Base-by-base conservation (phyloP, 1,139 yeast genomes). In the Yamadazyma atlantica region DNA sequence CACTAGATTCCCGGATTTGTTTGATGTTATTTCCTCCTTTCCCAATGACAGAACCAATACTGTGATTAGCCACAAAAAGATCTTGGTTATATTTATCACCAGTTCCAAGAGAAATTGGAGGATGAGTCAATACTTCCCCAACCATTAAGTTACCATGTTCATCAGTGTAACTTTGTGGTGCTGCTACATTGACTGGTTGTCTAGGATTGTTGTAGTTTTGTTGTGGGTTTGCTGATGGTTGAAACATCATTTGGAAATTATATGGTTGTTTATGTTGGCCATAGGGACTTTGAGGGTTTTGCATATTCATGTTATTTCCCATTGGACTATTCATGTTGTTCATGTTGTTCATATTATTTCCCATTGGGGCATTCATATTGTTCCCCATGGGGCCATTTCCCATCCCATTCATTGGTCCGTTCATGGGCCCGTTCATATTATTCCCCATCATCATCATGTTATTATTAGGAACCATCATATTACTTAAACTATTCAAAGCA, bases 41-140 rank as follows among this genome's bases (percentile, higher is more conserved):
- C 6, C 96, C 96, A 47, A 88, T 88, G 15, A 88, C 84, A 27
- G 87, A 79, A 0, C 96, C 96, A 34, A 87, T 90, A 58, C 73
- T 82, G 33, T 77, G 75, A 53, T 85, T 84, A 27, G 95, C 90
- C 32, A 88, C 88, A 49, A 66, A 82, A 3, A 87, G 67, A 44
- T 85, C 90, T 58, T 85, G 89, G 42, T 75, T 74, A 45, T 70
- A 67, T 49, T 75, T 76, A 42, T 79, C 82, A 12, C 64, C 60
- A 16, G 57, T 50, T 8, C 69, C 70, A 2, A 59, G 53, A 35
- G 58, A 70, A 5, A 62, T 63, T 6, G 76, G 74, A 23, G 66
- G 63, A 32, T 60, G 57, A 3, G 72, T 66, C 37, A 71, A 64
- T 18, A 71, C 73, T 35, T 71, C 76, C 2, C 77, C 77, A 24